A percentile compares a stretch with the other conserved stretches of the same genome.
Evolutionary conservation across 2,329 filamentous ascomycete species (phyloP).

Genomic region (Fusarium hostae): DNA sequence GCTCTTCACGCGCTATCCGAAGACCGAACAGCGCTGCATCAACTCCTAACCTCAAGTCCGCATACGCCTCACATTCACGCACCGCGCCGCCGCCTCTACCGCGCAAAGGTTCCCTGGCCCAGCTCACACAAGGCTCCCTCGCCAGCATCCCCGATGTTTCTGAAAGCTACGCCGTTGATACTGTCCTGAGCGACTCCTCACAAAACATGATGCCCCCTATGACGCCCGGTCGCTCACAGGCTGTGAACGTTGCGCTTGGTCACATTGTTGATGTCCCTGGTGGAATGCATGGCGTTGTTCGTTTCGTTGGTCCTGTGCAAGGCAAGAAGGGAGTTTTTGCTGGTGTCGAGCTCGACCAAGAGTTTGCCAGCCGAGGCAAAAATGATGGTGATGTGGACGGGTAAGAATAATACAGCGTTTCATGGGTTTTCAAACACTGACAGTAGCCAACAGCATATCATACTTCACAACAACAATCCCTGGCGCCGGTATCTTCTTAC

Average conservation of each 20-base stretch:
- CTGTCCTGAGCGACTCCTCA: conserved; percentile 55
- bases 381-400: conserved; percentile 97
- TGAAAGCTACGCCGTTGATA: conserved; percentile 70
- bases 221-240: conserved; percentile 63
- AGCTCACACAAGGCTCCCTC: conserved; percentile 72
- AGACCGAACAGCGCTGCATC: conserved; percentile 62
- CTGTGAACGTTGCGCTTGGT: conserved; percentile 73
- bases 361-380: conserved; percentile 87
- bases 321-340: conserved; percentile 94
- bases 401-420: conserved; percentile 60
- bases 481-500: conserved; percentile 93
- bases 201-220: conserved; percentile 63
- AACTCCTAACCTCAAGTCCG: conserved; percentile 67
- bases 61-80: conserved; percentile 62
- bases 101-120: conserved; percentile 77
- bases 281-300: conserved; percentile 89
- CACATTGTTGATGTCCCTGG: conserved; percentile 92
- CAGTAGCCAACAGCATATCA: conserved; percentile 58
- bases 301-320: conserved; percentile 86
- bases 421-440: conserved; percentile 2
- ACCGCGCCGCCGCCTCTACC: conserved; percentile 62
- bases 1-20: conserved; percentile 55
- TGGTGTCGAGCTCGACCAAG: conserved; percentile 85
- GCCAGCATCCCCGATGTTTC: conserved; percentile 74
- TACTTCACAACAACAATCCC: conserved; percentile 86